These are phyloP conservation scores for Teratosphaeria zuluensis DNA, from an alignment of 2,329 filamentous ascomycete species.

Conservation along the genomic window DNA sequence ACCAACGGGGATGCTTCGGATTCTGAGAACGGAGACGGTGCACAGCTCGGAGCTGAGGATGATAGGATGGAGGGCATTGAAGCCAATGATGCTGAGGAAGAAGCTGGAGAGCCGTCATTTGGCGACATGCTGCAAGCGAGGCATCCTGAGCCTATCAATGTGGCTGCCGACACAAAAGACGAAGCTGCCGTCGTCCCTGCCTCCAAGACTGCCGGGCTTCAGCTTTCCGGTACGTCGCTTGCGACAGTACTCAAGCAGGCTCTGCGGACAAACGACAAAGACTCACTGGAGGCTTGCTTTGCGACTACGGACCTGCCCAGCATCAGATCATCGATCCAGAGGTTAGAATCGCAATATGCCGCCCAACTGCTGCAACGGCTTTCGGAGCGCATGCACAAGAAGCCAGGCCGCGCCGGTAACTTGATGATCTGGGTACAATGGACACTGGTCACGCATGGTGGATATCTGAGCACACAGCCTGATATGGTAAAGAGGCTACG, in stretches of 20 bases:
- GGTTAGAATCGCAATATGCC: constrained; percentile 76
- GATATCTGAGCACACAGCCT: constrained; percentile 78
- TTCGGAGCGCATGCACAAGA: constrained; percentile 74
- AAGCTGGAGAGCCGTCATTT: constrained; percentile 54
- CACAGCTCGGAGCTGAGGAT: constrained; percentile 15
- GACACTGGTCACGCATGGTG: constrained; percentile 85
- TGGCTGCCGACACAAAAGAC: constrained; percentile 42
- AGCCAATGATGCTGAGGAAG: constrained; percentile 26
- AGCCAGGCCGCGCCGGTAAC: constrained; percentile 79
- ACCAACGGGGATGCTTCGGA: neutral
- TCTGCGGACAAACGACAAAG: constrained; percentile 80
- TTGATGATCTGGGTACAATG: constrained; percentile 95
- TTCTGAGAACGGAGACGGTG: constrained; percentile 12
- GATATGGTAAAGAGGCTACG: constrained; percentile 69
- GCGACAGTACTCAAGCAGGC: constrained; percentile 90
- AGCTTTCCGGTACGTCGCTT: constrained; percentile 51
- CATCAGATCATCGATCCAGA: constrained; percentile 80
- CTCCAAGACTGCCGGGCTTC: constrained; percentile 48
- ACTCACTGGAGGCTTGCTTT: constrained; percentile 85
- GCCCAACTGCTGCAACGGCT: constrained; percentile 70
- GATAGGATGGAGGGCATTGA: constrained; percentile 13
- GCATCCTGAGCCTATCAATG: constrained; percentile 65
- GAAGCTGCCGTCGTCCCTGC: constrained; percentile 38
- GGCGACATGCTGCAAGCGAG: constrained; percentile 70
- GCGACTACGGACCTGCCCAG: constrained; percentile 66